Base-by-base conservation (phyloP, 73 alveolate genomes). In the Urostyla sp. region DNA sequence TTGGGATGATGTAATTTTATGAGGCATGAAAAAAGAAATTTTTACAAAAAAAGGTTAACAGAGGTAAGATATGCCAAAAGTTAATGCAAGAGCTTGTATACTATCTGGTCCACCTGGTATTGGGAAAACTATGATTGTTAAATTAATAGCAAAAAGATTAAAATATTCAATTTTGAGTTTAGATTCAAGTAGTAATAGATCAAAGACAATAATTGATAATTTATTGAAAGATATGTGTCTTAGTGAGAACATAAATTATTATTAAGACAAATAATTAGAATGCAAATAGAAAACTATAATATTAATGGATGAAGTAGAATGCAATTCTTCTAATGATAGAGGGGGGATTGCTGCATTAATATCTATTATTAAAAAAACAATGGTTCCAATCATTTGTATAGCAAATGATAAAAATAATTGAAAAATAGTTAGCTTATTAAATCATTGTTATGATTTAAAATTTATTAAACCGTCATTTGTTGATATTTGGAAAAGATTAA, bases 271-370 rank as follows among this genome's bases (percentile, higher is more conserved):
- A 16, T 24, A 37, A 8, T 53, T 34, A 87, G 49, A 18, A 32
- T 10, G 56, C 15, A 69, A 74, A 80, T 30, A 36, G 48, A 91
- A 94, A 60, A 84, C 88, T 72, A 67, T 95, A 2, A 95, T 96
- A 51, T 78, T 96, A 11, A 96, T 96, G 99, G 99, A 96, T 90
- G 98, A 98, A 90, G 99, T 98, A 8, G 99, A 98, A 85, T 99
- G 99, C 34, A 91, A 96, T 94, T 91, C 98, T 6, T 98, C 98
- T 1, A 94, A 95, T 52, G 99, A 98, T 79, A 84, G 99, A 80
- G 99, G 99, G 8, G 99, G 99, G 31, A 91, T 92, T 53, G 94
- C 95, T 11, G 99, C 99, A 24, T 75, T 98, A 55, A 95, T 93
- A 78, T 90, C 90, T 75, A 94, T 97, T 28, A 95, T 96, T 49